phyloP scores from a whole-genome alignment of 2,329 filamentous ascomycete species.

The Zymoseptoria brevis region DNA sequence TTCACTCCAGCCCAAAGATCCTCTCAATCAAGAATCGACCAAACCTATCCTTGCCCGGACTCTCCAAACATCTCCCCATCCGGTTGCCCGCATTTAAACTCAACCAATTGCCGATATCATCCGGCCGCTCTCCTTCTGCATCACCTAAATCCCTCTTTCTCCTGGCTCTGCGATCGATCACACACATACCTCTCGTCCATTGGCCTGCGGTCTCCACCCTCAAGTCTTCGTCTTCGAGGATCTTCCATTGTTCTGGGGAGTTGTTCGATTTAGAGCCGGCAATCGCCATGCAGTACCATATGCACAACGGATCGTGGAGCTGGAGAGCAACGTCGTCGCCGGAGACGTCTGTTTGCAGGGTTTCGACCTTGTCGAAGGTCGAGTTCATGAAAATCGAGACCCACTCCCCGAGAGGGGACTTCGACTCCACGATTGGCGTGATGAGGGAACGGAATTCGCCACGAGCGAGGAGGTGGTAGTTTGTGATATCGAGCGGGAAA shows the following conservation, averaged over 20 bases:
- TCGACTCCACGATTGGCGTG: conserved; percentile 19
- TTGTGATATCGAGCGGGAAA: conserved; percentile 44
- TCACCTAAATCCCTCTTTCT: conserved; percentile 43
- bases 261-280: background rate
- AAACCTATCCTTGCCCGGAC: conserved; percentile 56
- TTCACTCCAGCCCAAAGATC: conserved; percentile 14
- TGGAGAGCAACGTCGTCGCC: conserved; percentile 34
- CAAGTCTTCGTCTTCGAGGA: conserved; percentile 61
- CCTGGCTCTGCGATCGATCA: conserved; percentile 64
- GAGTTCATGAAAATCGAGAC: conserved; percentile 36
- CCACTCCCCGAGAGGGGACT: conserved; percentile 41
- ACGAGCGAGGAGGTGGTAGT: conserved; percentile 36
- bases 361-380: conserved; percentile 40
- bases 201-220: conserved; percentile 83
- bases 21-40: conserved; percentile 21
- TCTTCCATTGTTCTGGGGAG: conserved; percentile 26
- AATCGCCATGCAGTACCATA: conserved; percentile 30
- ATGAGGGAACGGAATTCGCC: conserved; percentile 31
- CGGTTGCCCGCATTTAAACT: conserved; percentile 68
- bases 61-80: conserved; percentile 61
- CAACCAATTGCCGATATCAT: conserved; percentile 71
- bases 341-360: conserved; percentile 30
- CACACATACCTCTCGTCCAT: conserved; percentile 84
- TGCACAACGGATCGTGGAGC: conserved; percentile 40
- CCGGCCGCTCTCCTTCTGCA: conserved; percentile 49